A percentile compares a stretch with the other conserved stretches of the same genome.
Evolutionary conservation across 768 basidiomycete genomes (phyloP).

Genomic region (Trichaptum fuscoviolaceum): DNA sequence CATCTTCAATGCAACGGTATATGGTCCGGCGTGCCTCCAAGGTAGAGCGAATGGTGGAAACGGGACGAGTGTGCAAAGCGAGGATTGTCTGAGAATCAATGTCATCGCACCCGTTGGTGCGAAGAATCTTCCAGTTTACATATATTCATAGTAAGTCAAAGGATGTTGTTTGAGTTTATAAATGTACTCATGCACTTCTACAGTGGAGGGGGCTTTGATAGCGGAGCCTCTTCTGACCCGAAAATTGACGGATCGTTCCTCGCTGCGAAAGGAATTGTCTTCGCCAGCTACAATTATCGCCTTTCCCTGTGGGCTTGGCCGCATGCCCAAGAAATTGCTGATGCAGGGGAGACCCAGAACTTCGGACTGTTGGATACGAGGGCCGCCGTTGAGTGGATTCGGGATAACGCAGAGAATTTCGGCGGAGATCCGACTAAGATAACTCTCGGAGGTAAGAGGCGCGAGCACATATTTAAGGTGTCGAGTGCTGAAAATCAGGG

Average conservation of each 20-base stretch:
- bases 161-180: background rate
- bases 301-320: slow-evolving; percentile 20
- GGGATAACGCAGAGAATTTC: slow-evolving; percentile 26
- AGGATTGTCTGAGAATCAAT: slow-evolving; percentile 20
- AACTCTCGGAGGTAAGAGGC: slow-evolving; percentile 18
- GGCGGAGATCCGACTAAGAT: slow-evolving; percentile 27
- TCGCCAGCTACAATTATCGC: slow-evolving; percentile 23
- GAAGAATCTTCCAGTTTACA: slow-evolving; percentile 18
- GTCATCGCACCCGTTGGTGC: slow-evolving; percentile 19
- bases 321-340: slow-evolving; percentile 18
- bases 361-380: slow-evolving; percentile 21
- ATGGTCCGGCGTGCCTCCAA: slow-evolving; percentile 22
- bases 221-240: slow-evolving; percentile 19
- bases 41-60: slow-evolving; percentile 18
- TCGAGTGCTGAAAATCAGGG: background rate
- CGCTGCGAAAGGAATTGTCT: slow-evolving; percentile 20
- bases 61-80: slow-evolving; percentile 20
- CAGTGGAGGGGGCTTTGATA: slow-evolving; percentile 20
- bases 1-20: slow-evolving; percentile 17
- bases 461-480: background rate
- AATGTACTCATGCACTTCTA: background rate
- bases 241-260: slow-evolving; percentile 21
- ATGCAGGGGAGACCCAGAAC: slow-evolving; percentile 21
- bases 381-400: slow-evolving; percentile 29
- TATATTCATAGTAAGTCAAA: slow-evolving; percentile 18